Evolutionary conservation across 1,284 basidiomycete genomes (phyloP).

Genomic region (Sporisorium sorghi): DNA sequence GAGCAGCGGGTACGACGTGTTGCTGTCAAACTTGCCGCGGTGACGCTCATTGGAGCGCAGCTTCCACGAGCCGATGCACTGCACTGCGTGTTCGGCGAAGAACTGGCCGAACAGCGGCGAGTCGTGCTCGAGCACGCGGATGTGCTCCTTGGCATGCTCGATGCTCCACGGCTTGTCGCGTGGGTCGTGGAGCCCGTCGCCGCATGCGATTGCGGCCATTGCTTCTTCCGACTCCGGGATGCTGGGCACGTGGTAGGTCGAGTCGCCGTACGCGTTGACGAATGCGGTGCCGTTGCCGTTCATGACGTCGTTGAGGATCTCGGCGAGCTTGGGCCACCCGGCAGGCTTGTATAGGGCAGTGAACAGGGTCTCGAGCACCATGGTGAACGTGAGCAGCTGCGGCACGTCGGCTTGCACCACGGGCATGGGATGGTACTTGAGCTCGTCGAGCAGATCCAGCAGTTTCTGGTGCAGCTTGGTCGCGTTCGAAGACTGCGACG

Average conservation of each 20-base stretch:
- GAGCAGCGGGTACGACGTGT: constrained; percentile 50
- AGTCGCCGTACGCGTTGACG: constrained; percentile 40
- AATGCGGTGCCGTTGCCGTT: constrained; percentile 46
- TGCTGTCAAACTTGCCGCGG: constrained; percentile 45
- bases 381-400: constrained; percentile 48
- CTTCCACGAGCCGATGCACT: constrained; percentile 44
- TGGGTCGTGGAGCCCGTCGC: constrained; percentile 33
- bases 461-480: constrained; percentile 41
- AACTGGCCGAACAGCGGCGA: constrained; percentile 48
- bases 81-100: constrained; percentile 30
- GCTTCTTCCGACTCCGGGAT: constrained; percentile 33
- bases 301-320: constrained; percentile 42
- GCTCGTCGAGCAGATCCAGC: constrained; percentile 36
- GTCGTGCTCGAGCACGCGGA: constrained; percentile 33
- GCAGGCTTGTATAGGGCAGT: constrained; percentile 42
- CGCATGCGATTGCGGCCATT: constrained; percentile 44
- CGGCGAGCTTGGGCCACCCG: constrained; percentile 43
- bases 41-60: constrained; percentile 49
- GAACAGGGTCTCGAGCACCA: constrained; percentile 42
- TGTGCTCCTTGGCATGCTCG: constrained; percentile 29
- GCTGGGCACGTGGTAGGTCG: constrained; percentile 26
- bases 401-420: constrained; percentile 41
- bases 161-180: constrained; percentile 30
- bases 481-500: constrained; percentile 20
- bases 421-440: constrained; percentile 43